phyloP scores from a whole-genome alignment of 2,329 filamentous ascomycete species.

The Hypomyces rosellus region DNA sequence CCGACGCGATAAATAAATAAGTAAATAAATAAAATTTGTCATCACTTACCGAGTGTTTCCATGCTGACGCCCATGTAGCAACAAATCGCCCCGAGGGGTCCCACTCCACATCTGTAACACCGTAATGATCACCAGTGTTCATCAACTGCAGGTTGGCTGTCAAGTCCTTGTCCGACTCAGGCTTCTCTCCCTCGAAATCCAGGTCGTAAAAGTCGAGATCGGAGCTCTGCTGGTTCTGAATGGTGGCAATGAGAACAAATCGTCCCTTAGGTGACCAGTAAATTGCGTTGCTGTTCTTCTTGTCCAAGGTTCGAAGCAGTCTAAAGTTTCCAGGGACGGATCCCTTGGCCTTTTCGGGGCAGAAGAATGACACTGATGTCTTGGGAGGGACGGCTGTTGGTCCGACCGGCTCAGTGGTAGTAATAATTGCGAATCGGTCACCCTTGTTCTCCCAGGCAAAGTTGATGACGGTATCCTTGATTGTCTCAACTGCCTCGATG shows the following conservation, averaged over 20 bases:
- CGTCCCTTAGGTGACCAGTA: constrained; percentile 97
- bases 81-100: constrained; percentile 94
- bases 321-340: constrained; percentile 84
- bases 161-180: constrained; percentile 86
- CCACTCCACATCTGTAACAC: constrained; percentile 96
- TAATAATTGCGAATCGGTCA: constrained; percentile 95
- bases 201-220: constrained; percentile 97
- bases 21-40: background rate
- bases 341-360: constrained; percentile 88
- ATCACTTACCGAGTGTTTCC: constrained; percentile 83
- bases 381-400: constrained; percentile 83
- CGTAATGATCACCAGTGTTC: constrained; percentile 92
- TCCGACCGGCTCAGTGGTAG: constrained; percentile 74
- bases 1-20: background rate
- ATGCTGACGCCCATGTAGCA: constrained; percentile 84
- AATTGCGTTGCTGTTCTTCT: constrained; percentile 99
- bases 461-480: constrained; percentile 99
- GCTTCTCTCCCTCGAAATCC: constrained; percentile 96
- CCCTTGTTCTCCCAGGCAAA: constrained; percentile 99
- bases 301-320: constrained; percentile 88
- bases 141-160: constrained; percentile 92
- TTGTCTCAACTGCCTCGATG: constrained; percentile 92
- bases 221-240: constrained; percentile 86
- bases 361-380: constrained; percentile 93
- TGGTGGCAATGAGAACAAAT: constrained; percentile 90